These are phyloP conservation scores for Akanthomyces lecanii DNA, from an alignment of 2,329 filamentous ascomycete genomes.

Conservation along the genomic window DNA sequence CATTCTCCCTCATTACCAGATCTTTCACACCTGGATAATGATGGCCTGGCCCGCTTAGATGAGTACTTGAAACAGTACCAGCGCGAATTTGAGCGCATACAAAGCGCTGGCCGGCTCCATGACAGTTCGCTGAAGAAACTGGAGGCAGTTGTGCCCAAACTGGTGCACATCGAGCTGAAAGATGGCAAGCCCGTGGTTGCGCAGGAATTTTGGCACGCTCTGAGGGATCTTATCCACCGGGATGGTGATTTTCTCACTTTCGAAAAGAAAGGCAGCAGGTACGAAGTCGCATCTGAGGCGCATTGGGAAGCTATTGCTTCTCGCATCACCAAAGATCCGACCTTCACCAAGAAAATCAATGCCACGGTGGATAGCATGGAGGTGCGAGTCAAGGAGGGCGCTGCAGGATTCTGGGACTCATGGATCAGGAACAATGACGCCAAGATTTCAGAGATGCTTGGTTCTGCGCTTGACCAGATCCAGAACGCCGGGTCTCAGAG, in stretches of 20 bases:
- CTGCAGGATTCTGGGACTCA: slow-evolving; percentile 43
- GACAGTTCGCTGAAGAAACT: slow-evolving; percentile 40
- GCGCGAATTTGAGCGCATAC: slow-evolving; percentile 29
- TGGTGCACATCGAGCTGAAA: slow-evolving; percentile 51
- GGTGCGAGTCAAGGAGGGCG: slow-evolving; percentile 20
- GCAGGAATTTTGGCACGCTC: slow-evolving; percentile 61
- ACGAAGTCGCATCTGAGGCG: slow-evolving; percentile 39
- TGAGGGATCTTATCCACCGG: slow-evolving; percentile 50
- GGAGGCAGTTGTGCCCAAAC: slow-evolving; percentile 48
- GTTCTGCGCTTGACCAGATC: slow-evolving; percentile 32
- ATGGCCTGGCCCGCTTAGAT: slow-evolving; percentile 22
- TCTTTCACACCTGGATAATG: slow-evolving; percentile 17
- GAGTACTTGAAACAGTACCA: slow-evolving; percentile 27
- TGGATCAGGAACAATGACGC: slow-evolving; percentile 51
- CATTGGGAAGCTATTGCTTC: slow-evolving; percentile 45
- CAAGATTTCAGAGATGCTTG: slow-evolving; percentile 30
- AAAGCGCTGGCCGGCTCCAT: slow-evolving; percentile 31
- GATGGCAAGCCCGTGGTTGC: slow-evolving; percentile 52
- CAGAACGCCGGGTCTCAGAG: slow-evolving; percentile 30
- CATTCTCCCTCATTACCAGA: slow-evolving; percentile 6
- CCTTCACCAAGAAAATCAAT: slow-evolving; percentile 27
- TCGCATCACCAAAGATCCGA: slow-evolving; percentile 36
- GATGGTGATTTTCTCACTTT: slow-evolving; percentile 46
- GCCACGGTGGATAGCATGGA: slow-evolving; percentile 25
- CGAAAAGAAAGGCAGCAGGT: slow-evolving; percentile 36